Conservation (phyloP, 2,329 filamentous ascomycete species). For the Curvularia lunata region DNA sequence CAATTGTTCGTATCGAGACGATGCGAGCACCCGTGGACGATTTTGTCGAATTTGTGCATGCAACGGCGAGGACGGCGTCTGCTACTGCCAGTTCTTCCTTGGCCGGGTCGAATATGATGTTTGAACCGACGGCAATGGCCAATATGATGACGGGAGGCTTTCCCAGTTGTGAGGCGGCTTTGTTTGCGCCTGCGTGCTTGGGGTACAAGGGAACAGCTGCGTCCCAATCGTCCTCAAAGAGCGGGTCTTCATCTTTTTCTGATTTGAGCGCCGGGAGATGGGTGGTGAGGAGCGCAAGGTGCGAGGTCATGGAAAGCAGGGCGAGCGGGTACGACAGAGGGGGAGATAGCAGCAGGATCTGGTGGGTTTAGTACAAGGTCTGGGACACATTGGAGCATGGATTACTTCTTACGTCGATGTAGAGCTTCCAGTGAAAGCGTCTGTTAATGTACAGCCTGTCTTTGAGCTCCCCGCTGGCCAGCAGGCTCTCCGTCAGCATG, state of each 20-base stretch:
- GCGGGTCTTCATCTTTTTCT: conserved; percentile 90
- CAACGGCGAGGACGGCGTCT: conserved; percentile 85
- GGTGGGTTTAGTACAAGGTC: conserved; percentile 11
- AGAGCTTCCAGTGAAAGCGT: conserved; percentile 95
- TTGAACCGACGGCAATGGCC: conserved; percentile 83
- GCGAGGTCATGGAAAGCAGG: conserved; percentile 87
- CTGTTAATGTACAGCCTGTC: conserved; percentile 83
- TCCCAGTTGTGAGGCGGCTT: conserved; percentile 33
- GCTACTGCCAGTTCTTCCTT: conserved; percentile 93
- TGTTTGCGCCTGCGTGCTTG: conserved; percentile 44
- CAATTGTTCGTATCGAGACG: conserved; percentile 56
- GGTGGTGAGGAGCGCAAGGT: conserved; percentile 89
- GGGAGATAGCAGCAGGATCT: conserved; percentile 93
- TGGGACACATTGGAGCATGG: not conserved
- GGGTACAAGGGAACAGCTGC: conserved; percentile 79
- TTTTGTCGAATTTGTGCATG: conserved; percentile 60
- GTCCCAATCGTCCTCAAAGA: conserved; percentile 98
- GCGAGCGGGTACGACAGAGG: conserved; percentile 92
- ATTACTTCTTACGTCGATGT: conserved; percentile 75
- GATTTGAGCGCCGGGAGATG: conserved; percentile 84
- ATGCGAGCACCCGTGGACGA: conserved; percentile 42
- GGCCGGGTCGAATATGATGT: conserved; percentile 91
- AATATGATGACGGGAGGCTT: conserved; percentile 89
- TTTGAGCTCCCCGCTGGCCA: conserved; percentile 70
- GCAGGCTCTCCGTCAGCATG: conserved; percentile 86